Conservation (phyloP, 2,329 filamentous ascomycete genomes). For the Fusarium coicis region DNA sequence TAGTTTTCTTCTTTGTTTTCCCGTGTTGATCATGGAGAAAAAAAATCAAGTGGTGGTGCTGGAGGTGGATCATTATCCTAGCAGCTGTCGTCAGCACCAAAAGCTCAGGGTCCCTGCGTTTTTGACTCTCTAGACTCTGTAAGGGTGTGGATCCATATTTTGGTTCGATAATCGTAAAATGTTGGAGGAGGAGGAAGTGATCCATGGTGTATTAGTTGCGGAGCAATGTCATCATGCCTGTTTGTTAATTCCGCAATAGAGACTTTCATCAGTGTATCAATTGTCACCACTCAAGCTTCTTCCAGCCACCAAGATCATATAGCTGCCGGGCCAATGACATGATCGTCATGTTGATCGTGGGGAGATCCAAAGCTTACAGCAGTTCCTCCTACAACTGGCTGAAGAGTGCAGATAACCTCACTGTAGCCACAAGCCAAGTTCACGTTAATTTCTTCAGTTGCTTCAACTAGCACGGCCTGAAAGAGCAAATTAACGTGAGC, state of each 20-base stretch:
- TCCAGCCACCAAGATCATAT: slow-evolving; percentile 18
- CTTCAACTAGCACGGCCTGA: slow-evolving; percentile 19
- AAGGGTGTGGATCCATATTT: slow-evolving; percentile 12
- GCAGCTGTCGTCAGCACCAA: slow-evolving; percentile 42
- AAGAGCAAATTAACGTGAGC: slow-evolving; percentile 19
- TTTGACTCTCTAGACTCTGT: background rate
- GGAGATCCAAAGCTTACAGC: slow-evolving; percentile 14
- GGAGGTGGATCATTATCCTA: slow-evolving; percentile 24
- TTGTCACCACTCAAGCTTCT: slow-evolving; percentile 9
- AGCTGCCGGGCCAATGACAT: slow-evolving; percentile 37
- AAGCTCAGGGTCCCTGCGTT: slow-evolving; percentile 25
- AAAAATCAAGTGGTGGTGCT: slow-evolving; percentile 24
- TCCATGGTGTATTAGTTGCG: background rate
- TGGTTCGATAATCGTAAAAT: background rate
- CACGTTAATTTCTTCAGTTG: slow-evolving; percentile 17
- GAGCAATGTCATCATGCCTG: slow-evolving; percentile 23
- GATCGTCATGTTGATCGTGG: slow-evolving; percentile 34
- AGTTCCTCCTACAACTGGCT: background rate
- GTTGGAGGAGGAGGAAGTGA: background rate
- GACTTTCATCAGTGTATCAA: slow-evolving; percentile 4
- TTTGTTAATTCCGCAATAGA: slow-evolving; percentile 11
- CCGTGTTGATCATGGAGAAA: slow-evolving; percentile 20
- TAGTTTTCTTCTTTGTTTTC: slow-evolving; percentile 8
- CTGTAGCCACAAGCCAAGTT: slow-evolving; percentile 1
- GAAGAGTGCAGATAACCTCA: background rate